Evolutionary conservation across 2,329 filamentous ascomycete species (phyloP), one percentile per base, ranked within the genome.

Genomic region (Capronia epimyces): DNA sequence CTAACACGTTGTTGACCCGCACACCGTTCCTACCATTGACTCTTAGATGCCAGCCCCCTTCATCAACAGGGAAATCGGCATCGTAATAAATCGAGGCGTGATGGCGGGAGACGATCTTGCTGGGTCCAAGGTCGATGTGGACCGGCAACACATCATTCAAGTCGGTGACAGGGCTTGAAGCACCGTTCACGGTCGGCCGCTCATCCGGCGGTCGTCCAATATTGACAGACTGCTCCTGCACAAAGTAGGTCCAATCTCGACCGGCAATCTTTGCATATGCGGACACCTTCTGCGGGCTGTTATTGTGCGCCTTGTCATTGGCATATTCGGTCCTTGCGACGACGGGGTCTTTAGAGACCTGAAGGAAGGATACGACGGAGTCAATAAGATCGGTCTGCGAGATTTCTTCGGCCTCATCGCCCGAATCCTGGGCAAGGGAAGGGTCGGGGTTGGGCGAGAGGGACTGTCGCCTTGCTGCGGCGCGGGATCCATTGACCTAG

Each of bases 1-100:
- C 71, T 16, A 79, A 74, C 6, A 53, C 44, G 54, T 88, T 87
- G 66, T 98, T 88, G 18, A 97, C 75, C 63, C 87, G 88, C 41
- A 95, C 79, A 22, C 90, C 89, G 66, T 98, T 98, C 60, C 93
- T 86, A 16, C 93, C 93, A 65, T 91, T 90, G 57, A 95, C 88
- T 37, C 82, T 74, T 45, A 98, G 80, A 63, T 85, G 84, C 93
- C 93, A 98, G 54, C 79, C 81, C 44, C 73, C 72, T 36, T 69
- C 69, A 21, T 73, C 67, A 12, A 43, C 48, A 8, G 63, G 60
- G 60, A 82, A 83, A 31, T 77, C 71, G 36, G 83, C 81, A 62
- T 88, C 81, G 63, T 87, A 93, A 59, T 78, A 81, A 45, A 93
- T 87, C 62, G 82, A 76, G 9, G 86, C 87, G 64, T 90, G 87